A percentile compares a stretch with the other conserved stretches of the same genome.
Conservation (phyloP, 768 basidiomycete species). For the Agaricus sinodeliciosus region DNA sequence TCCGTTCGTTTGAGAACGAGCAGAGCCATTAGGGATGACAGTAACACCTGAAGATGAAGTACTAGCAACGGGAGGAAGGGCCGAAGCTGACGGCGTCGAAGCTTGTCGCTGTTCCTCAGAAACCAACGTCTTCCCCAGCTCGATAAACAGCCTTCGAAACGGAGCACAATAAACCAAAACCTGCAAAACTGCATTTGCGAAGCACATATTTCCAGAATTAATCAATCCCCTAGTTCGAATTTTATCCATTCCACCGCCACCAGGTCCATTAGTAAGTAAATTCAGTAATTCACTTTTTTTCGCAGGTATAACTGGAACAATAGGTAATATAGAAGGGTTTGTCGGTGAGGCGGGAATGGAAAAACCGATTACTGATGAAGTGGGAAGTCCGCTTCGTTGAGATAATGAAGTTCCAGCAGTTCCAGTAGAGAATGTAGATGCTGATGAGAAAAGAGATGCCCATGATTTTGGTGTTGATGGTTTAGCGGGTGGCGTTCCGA, state of each 20-base stretch:
- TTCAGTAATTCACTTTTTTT: conserved; percentile 46
- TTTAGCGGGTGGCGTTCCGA: conserved; percentile 8
- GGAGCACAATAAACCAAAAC: conserved; percentile 84
- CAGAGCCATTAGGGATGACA: conserved; percentile 16
- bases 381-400: conserved; percentile 46
- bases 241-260: conserved; percentile 14
- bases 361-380: conserved; percentile 66
- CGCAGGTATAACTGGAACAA: conserved; percentile 23
- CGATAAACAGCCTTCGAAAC: conserved; percentile 72
- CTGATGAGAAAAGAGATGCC: conserved; percentile 59
- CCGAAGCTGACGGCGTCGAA: background rate
- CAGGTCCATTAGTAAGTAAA: conserved; percentile 41
- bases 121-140: conserved; percentile 51
- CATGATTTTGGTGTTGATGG: conserved; percentile 49
- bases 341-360: conserved; percentile 52
- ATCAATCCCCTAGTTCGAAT: conserved; percentile 77
- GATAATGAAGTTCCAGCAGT: background rate
- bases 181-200: conserved; percentile 92
- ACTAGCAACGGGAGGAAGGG: background rate
- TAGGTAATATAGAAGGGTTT: conserved; percentile 16
- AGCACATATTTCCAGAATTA: conserved; percentile 97
- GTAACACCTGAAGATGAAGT: conserved; percentile 15
- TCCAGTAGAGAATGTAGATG: conserved; percentile 28
- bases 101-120: background rate
- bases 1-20: conserved; percentile 14